phyloP scores from a whole-genome alignment of 768 basidiomycete genomes.

The Kwoniella mangroviensis region DNA sequence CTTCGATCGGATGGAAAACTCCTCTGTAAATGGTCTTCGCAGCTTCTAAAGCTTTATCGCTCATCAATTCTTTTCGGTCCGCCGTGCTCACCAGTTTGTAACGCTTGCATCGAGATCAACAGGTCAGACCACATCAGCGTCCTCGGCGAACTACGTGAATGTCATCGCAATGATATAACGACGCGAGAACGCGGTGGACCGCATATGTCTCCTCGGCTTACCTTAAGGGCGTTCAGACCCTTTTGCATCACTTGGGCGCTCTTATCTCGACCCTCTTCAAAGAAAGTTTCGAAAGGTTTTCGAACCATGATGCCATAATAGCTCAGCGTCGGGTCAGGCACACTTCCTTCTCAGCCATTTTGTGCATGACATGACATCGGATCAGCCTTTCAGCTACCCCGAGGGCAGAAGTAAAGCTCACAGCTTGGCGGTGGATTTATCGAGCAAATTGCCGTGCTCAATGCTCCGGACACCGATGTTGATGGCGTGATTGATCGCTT shows the following conservation, averaged over 20 bases:
- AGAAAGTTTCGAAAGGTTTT: slow-evolving; percentile 60
- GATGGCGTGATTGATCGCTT: slow-evolving; percentile 61
- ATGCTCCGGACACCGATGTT: slow-evolving; percentile 62
- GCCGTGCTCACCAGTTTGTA: slow-evolving; percentile 59
- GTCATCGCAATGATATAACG: neutral
- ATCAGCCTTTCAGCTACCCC: neutral
- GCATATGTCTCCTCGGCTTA: too few species aligned
- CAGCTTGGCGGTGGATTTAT: slow-evolving; percentile 59
- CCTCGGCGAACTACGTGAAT: slow-evolving; percentile 6
- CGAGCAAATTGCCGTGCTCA: slow-evolving; percentile 63
- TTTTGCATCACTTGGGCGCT: slow-evolving; percentile 60
- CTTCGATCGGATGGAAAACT: slow-evolving; percentile 60
- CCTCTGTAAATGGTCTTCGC: slow-evolving; percentile 54
- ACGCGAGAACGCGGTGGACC: too few species aligned
- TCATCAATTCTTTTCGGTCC: too few species aligned
- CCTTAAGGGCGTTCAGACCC: slow-evolving; percentile 35
- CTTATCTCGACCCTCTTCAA: slow-evolving; percentile 60
- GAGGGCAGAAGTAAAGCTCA: slow-evolving; percentile 14
- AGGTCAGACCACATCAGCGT: slow-evolving; percentile 35
- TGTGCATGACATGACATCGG: neutral
- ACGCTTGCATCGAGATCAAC: slow-evolving; percentile 69
- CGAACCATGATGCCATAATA: slow-evolving; percentile 62
- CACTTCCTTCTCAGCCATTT: slow-evolving; percentile 60
- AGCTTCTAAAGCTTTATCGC: too few species aligned
- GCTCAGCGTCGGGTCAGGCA: slow-evolving; percentile 61